Evolutionary conservation across 108 stramenopile species (phyloP).

Genomic region (Mediolabrus comicus): DNA sequence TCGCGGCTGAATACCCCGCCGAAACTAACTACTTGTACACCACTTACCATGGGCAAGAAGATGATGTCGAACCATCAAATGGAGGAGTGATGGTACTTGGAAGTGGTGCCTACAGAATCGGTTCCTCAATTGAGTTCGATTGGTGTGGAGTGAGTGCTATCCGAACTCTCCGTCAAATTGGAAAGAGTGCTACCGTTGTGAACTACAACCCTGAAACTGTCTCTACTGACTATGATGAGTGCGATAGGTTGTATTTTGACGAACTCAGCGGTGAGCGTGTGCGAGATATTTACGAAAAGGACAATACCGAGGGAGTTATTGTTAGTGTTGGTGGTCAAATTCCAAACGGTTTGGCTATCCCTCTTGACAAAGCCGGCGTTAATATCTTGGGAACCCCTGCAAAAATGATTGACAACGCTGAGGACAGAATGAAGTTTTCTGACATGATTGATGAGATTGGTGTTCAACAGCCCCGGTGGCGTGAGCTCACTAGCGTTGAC

Average conservation of each 20-base stretch:
- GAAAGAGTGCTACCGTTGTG: conserved; percentile 89
- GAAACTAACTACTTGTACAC: conserved; percentile 98
- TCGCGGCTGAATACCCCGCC: conserved; percentile 98
- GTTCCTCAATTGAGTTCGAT: conserved; percentile 98
- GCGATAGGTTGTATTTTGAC: conserved; percentile 98
- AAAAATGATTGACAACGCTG: conserved; percentile 95
- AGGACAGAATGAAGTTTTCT: conserved; percentile 96
- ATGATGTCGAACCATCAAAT: conserved; percentile 84
- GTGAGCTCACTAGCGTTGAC: conserved; percentile 84
- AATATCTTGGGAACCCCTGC: conserved; percentile 95
- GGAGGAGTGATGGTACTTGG: conserved; percentile 95
- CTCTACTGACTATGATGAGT: conserved; percentile 99
- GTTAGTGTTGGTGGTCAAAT: conserved; percentile 96
- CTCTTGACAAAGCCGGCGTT: conserved; percentile 87
- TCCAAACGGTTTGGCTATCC: conserved; percentile 96
- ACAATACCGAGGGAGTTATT: conserved; percentile 84
- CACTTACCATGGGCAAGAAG: conserved; percentile 93
- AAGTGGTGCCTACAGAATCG: conserved; percentile 97
- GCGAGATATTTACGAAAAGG: conserved; percentile 93
- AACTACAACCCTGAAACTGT: conserved; percentile 99
- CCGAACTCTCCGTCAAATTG: conserved; percentile 88
- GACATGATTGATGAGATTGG: conserved; percentile 96
- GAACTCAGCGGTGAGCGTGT: conserved; percentile 94
- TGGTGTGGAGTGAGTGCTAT: conserved; percentile 98
- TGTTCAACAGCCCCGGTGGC: conserved; percentile 95